Conservation (phyloP, 768 basidiomycete species). For the Heimioporus sp. region DNA sequence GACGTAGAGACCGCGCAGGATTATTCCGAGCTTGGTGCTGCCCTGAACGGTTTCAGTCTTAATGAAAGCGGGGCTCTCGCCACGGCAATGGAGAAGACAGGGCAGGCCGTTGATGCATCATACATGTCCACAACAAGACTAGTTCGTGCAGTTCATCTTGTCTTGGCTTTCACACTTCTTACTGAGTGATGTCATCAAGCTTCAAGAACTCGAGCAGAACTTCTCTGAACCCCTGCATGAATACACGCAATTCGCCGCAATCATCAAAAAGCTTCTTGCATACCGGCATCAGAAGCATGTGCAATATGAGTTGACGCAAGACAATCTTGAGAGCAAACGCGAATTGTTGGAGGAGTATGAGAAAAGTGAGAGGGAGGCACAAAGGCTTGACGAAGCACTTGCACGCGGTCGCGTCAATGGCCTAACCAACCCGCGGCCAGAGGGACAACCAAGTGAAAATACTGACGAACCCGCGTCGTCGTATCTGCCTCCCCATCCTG, state of each 20-base stretch:
- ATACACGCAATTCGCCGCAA: conserved; percentile 90
- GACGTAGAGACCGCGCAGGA: conserved; percentile 75
- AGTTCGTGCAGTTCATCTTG: conserved; percentile 42
- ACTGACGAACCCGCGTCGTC: conserved; percentile 44
- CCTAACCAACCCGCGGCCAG: conserved; percentile 20
- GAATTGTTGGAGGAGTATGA: conserved; percentile 88
- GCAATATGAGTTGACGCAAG: conserved; percentile 97
- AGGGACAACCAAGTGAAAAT: conserved; percentile 34
- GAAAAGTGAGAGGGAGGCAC: conserved; percentile 89
- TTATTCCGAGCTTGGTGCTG: conserved; percentile 87
- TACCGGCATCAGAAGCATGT: conserved; percentile 98
- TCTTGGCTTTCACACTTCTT: conserved; percentile 1
- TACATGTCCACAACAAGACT: conserved; percentile 91
- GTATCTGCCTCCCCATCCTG: conserved; percentile 76
- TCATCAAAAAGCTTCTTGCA: conserved; percentile 90
- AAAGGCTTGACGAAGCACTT: conserved; percentile 85
- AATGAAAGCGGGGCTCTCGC: conserved; percentile 76
- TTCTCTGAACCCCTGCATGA: conserved; percentile 97
- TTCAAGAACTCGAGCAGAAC: conserved; percentile 91
- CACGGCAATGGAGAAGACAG: conserved; percentile 92
- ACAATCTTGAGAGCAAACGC: conserved; percentile 78
- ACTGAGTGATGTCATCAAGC: conserved; percentile 41
- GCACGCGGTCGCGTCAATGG: conserved; percentile 49
- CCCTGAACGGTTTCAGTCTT: conserved; percentile 89
- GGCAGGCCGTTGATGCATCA: conserved; percentile 92